These are phyloP conservation scores for Cymodocea nodosa DNA, from an alignment of 116 monocot genomes.

Conservation along the genomic window DNA sequence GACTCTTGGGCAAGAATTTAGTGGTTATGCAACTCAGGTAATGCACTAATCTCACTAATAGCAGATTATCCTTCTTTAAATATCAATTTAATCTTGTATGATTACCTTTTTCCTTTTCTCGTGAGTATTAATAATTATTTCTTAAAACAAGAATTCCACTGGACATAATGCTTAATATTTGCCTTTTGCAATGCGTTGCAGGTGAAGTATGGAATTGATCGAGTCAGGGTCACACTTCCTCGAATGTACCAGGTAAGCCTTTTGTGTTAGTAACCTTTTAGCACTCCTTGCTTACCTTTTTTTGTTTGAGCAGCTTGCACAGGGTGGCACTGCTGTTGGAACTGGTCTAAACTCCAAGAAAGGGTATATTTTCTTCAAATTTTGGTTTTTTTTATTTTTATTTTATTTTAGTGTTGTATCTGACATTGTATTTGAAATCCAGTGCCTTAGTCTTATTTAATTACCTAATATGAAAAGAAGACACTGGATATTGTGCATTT, in stretches of 20 bases:
- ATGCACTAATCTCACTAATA: neutral
- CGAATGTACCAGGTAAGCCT: constrained; percentile 86
- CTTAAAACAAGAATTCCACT: neutral
- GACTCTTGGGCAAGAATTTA: constrained; percentile 97
- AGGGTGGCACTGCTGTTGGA: constrained; percentile 98
- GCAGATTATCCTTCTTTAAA: neutral
- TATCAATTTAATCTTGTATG: neutral
- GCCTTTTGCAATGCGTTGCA: constrained; percentile 5
- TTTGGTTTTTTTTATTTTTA: neutral
- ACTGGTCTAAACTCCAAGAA: constrained; percentile 94
- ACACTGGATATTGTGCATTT: too few relatives aligned
- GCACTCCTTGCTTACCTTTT: constrained; percentile 5
- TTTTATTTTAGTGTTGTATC: neutral
- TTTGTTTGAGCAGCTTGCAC: constrained; percentile 68
- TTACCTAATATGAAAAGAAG: too few relatives aligned
- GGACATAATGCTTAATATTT: too few relatives aligned
- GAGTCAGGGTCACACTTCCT: constrained; percentile 64
- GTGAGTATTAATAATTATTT: neutral
- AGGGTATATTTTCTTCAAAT: constrained; percentile 32
- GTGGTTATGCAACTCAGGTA: constrained; percentile 96
- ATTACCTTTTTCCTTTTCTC: neutral
- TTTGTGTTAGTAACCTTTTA: neutral
- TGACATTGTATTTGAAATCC: too few relatives aligned
- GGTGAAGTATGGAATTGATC: constrained; percentile 84
- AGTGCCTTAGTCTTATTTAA: too few relatives aligned